A percentile compares a stretch with the other conserved stretches of the same genome.
phyloP scores from a whole-genome alignment of 2,329 filamentous ascomycete species.

The Ascochyta fabae region DNA sequence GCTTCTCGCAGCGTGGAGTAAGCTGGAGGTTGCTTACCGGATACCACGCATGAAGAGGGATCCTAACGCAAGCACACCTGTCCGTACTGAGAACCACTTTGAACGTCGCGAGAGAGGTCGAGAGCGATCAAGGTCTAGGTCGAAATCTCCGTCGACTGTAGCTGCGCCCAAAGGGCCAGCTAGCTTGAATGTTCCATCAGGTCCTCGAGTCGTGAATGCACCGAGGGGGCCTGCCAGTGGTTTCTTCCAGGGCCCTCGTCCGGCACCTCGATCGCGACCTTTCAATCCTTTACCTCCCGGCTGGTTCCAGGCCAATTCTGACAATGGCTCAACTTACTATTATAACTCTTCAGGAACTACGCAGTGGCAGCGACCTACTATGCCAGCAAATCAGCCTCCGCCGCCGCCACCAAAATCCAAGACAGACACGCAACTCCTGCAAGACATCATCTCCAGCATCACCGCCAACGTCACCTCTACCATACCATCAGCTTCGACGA shows the following conservation, averaged over 20 bases:
- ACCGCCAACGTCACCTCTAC: slow-evolving; percentile 70
- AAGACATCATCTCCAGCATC: slow-evolving; percentile 77
- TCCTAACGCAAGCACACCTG: slow-evolving; percentile 60
- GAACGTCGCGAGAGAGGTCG: slow-evolving; percentile 62
- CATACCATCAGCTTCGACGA: slow-evolving; percentile 64
- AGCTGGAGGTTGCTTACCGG: slow-evolving; percentile 86
- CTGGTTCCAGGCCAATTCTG: slow-evolving; percentile 77
- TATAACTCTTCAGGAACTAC: slow-evolving; percentile 77
- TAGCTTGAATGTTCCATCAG: slow-evolving; percentile 49
- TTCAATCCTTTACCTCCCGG: slow-evolving; percentile 73
- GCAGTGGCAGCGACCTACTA: slow-evolving; percentile 81
- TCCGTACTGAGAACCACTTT: slow-evolving; percentile 61
- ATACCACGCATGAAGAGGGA: slow-evolving; percentile 91
- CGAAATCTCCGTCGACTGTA: slow-evolving; percentile 52
- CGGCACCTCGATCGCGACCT: slow-evolving; percentile 59
- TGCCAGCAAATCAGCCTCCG: slow-evolving; percentile 66
- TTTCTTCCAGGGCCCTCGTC: slow-evolving; percentile 60
- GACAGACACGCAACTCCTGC: slow-evolving; percentile 76
- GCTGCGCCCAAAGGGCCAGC: slow-evolving; percentile 49
- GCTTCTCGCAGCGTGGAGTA: slow-evolving; percentile 84
- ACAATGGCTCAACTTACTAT: slow-evolving; percentile 79
- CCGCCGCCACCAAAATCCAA: slow-evolving; percentile 67
- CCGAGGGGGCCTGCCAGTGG: slow-evolving; percentile 58
- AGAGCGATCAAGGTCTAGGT: slow-evolving; percentile 57
- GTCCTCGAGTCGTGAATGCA: slow-evolving; percentile 60